Evolutionary conservation across 139 green algal species (phyloP), one percentile per base, ranked within the genome.

Genomic region (Parachlorella kessleri): DNA sequence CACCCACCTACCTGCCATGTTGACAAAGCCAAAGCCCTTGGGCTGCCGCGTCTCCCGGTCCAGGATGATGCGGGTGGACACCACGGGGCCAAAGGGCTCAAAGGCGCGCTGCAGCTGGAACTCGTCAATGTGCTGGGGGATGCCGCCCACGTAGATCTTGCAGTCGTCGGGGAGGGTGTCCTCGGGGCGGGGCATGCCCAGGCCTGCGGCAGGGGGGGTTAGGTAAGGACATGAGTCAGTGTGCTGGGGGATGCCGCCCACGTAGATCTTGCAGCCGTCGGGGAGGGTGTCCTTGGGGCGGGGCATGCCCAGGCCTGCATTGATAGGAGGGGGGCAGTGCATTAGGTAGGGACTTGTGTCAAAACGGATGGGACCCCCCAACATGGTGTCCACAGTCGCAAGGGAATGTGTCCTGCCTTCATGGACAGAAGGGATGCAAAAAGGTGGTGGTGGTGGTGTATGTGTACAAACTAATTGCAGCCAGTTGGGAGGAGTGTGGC

Each of bases 11-110:
- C 75, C 75, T 75, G 75, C 79, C 87, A 92, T 89, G 42, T 83
- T 87, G 3, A 93, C 85, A 64, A 94, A 94, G 21, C 76, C 90
- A 59, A 88, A 94, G 63, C 90, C 90, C 7, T 85, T 85, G 3
- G 84, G 75, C 9, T 59, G 32, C 3, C 78, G 74, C 1, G 89
- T 92, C 3, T 88, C 81, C 4, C 84, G 76, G 74, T 93, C 90
- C 9, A 63, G 70, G 75, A 93, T 90, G 40, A 91, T 65, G 54
- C 81, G 84, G 6, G 41, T 41, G 26, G 84, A 71, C 26, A 87
- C 37, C 0, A 93, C 80, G 1, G 76, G 42, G 66, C 88, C 87
- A 33, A 82, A 89, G 35, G 33, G 65, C 35, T 78, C 55, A 59
- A 89, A 89, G 36, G 84, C 75, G 32, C 74, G 41, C 10, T 75